Conservation (phyloP, 352 stramenopile genomes). For the Globisporangium takayamanum region DNA sequence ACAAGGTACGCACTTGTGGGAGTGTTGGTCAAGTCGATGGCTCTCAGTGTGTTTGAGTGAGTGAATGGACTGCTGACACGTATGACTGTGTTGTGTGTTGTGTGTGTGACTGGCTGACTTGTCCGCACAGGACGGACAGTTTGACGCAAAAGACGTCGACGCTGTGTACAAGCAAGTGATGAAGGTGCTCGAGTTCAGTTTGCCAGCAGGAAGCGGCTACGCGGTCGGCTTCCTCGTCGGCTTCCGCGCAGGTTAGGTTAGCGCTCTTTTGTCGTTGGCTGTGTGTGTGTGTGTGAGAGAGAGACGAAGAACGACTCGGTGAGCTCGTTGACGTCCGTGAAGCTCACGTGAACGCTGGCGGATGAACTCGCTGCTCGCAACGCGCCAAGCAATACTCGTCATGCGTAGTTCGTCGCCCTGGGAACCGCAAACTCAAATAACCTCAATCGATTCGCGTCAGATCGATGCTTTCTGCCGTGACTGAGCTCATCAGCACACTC, state of each 20-base stretch:
- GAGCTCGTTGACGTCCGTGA: too few species aligned
- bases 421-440: too few species aligned
- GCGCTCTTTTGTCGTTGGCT: background rate
- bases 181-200: constrained; percentile 72
- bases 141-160: constrained; percentile 76
- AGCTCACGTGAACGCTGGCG: too few species aligned
- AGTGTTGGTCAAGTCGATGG: background rate
- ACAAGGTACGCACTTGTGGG: constrained; percentile 39
- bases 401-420: too few species aligned
- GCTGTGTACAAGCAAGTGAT: constrained; percentile 70
- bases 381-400: too few species aligned
- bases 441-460: too few species aligned
- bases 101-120: constrained; percentile 7
- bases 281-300: background rate
- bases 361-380: too few species aligned
- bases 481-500: too few species aligned
- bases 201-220: constrained; percentile 73
- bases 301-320: too few species aligned
- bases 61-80: background rate
- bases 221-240: constrained; percentile 65
- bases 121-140: constrained; percentile 43
- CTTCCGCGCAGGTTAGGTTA: constrained; percentile 57
- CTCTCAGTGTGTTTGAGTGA: background rate
- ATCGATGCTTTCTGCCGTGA: too few species aligned
- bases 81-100: background rate